phyloP scores from a whole-genome alignment of 2,329 filamentous ascomycete genomes.

The Teratosphaeria nubilosa region DNA sequence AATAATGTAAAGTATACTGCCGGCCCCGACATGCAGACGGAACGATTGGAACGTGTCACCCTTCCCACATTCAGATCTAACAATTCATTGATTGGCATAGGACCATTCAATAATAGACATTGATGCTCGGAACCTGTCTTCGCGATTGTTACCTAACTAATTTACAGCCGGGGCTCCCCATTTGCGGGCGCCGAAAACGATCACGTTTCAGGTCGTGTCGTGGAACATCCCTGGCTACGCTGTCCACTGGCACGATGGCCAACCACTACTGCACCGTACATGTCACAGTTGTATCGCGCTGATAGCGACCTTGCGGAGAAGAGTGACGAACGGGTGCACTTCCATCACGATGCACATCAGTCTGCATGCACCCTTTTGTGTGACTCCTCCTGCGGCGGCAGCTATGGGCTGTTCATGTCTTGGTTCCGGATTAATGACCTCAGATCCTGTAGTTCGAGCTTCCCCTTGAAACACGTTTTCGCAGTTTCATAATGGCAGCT shows the following conservation, averaged over 20 bases:
- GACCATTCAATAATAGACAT: background rate
- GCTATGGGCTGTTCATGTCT: background rate
- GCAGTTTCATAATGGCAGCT: background rate
- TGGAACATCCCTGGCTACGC: background rate
- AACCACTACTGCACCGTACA: background rate
- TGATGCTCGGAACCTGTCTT: background rate
- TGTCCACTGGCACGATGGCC: background rate
- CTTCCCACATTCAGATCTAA: background rate
- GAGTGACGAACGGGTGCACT: background rate
- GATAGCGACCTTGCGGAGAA: background rate
- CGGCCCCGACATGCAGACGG: background rate
- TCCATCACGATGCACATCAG: background rate
- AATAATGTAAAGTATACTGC: background rate
- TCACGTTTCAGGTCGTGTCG: background rate
- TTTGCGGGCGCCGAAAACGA: background rate
- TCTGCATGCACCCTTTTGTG: background rate
- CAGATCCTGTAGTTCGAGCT: background rate
- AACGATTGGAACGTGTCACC: background rate
- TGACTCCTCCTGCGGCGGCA: background rate
- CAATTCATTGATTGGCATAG: background rate
- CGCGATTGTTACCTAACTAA: background rate
- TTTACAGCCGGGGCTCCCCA: background rate
- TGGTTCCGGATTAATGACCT: background rate
- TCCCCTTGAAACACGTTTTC: background rate
- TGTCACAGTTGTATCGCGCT: background rate